Evolutionary conservation across 1,139 yeast genomes (phyloP).

Genomic region (Scheffersomyces illinoinensis): DNA sequence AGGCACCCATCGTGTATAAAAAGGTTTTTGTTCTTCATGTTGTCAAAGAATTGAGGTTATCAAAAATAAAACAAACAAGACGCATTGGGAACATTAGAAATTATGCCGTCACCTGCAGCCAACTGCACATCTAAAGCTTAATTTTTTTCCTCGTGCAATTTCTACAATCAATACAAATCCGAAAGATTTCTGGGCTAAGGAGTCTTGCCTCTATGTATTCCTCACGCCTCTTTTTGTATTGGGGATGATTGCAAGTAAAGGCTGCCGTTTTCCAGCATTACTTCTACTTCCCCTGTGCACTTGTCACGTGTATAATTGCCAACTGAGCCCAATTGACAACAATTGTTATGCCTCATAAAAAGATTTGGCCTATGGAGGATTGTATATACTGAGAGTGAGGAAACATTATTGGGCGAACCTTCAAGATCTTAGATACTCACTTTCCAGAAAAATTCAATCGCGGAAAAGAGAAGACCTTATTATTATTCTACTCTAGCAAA

Average conservation of each 20-base stretch:
- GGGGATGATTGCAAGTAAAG: background rate
- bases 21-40: background rate
- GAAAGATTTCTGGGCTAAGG: too few relatives aligned
- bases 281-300: background rate
- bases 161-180: background rate
- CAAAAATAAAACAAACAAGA: background rate
- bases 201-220: background rate
- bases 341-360: background rate
- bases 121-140: background rate
- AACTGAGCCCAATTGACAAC: background rate
- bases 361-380: background rate
- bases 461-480: background rate
- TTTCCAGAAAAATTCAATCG: background rate
- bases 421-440: too few relatives aligned
- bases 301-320: background rate
- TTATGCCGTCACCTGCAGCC: background rate
- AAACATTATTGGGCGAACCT: too few relatives aligned
- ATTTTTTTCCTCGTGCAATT: background rate
- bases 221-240: background rate
- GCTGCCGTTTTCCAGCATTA: background rate
- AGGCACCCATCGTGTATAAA: background rate
- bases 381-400: background rate
- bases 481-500: background rate
- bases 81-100: background rate
- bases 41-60: background rate